Evolutionary conservation across 805 yeast species (phyloP).

Genomic region (Teunomyces gatunensis): DNA sequence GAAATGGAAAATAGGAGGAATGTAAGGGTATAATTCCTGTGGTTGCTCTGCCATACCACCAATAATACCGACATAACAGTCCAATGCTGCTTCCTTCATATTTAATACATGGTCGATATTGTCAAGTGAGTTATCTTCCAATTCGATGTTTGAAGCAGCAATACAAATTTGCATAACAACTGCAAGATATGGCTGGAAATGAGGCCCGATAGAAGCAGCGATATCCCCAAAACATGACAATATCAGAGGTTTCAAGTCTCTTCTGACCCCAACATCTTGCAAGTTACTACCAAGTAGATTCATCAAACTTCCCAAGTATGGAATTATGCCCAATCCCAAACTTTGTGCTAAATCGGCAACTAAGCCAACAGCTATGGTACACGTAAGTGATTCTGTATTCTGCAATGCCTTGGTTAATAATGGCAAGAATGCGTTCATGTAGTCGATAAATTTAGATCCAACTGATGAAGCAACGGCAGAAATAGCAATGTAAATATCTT

Average conservation of each 20-base stretch:
- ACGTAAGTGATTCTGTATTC: constrained; percentile 79
- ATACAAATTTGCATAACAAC: constrained; percentile 78
- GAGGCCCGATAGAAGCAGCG: constrained; percentile 81
- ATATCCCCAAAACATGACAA: constrained; percentile 94
- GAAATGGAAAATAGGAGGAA: constrained; percentile 69
- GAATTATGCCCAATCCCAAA: constrained; percentile 67
- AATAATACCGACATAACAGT: constrained; percentile 92
- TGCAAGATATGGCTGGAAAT: constrained; percentile 71
- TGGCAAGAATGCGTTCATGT: constrained; percentile 81
- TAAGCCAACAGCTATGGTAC: constrained; percentile 89
- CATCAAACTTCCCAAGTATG: constrained; percentile 81
- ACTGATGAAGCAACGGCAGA: constrained; percentile 85
- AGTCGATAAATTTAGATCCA: constrained; percentile 67
- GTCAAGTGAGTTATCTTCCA: constrained; percentile 69
- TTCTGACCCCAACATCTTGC: constrained; percentile 62
- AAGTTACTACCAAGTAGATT: constrained; percentile 72
- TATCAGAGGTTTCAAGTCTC: constrained; percentile 83
- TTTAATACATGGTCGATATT: constrained; percentile 69
- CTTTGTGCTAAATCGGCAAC: constrained; percentile 94
- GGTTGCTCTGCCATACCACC: constrained; percentile 81
- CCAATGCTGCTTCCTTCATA: constrained; percentile 86
- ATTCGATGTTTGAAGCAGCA: constrained; percentile 59
- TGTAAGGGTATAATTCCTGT: constrained; percentile 59
- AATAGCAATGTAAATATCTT: constrained; percentile 89
- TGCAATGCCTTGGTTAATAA: constrained; percentile 74